phyloP scores from a whole-genome alignment of 495 filamentous ascomycete species.

The Aspergillus campestris region DNA sequence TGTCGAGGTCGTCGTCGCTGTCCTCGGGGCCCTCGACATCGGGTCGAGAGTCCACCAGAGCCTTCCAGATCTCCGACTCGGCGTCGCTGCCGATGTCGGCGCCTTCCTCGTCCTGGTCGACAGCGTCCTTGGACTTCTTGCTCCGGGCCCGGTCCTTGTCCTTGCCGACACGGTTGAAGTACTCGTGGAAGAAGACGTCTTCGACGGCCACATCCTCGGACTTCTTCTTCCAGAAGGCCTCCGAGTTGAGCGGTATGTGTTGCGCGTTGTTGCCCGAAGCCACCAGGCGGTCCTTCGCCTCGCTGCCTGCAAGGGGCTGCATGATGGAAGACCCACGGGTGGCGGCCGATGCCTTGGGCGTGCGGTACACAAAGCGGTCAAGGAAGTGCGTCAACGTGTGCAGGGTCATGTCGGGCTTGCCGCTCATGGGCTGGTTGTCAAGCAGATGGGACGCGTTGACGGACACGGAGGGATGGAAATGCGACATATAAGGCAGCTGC shows the following conservation, averaged over 20 bases:
- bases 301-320: slow-evolving; percentile 75
- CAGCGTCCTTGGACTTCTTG: slow-evolving; percentile 43
- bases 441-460: slow-evolving; percentile 68
- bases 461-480: slow-evolving; percentile 95
- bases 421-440: slow-evolving; percentile 54
- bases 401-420: slow-evolving; percentile 78
- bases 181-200: slow-evolving; percentile 96
- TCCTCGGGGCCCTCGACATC: slow-evolving; percentile 59
- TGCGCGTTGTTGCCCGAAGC: slow-evolving; percentile 42
- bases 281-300: slow-evolving; percentile 56
- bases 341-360: slow-evolving; percentile 59
- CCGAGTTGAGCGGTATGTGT: slow-evolving; percentile 62
- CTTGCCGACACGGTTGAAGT: slow-evolving; percentile 77
- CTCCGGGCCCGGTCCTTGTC: slow-evolving; percentile 49
- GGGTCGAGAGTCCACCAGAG: slow-evolving; percentile 69
- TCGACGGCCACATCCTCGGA: slow-evolving; percentile 78
- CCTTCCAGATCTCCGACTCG: slow-evolving; percentile 85
- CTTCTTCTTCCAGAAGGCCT: slow-evolving; percentile 86
- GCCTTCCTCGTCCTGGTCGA: slow-evolving; percentile 19
- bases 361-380: slow-evolving; percentile 93
- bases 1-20: slow-evolving; percentile 55
- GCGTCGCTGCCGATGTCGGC: slow-evolving; percentile 29
- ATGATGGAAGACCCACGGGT: slow-evolving; percentile 79
- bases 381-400: slow-evolving; percentile 92
- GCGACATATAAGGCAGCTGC: slow-evolving; percentile 61